Evolutionary conservation across 345 rosid genomes (phyloP).

Genomic region (Rhodamnia argentea): DNA sequence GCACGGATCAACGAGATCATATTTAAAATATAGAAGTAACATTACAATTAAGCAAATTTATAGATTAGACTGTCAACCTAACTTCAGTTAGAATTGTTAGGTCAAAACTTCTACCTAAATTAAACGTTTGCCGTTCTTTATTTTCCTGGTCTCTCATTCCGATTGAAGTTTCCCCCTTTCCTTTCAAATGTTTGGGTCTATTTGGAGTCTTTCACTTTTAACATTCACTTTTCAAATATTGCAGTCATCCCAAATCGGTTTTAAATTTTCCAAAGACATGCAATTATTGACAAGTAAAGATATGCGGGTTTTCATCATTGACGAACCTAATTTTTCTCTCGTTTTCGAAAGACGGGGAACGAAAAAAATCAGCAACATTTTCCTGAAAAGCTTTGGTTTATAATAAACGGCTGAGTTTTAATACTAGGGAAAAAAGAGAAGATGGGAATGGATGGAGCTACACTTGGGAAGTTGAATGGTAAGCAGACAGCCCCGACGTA

Average conservation of each 20-base stretch:
- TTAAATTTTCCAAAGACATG: not conserved
- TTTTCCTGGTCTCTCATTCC: rapidly evolving
- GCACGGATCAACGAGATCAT: rapidly evolving
- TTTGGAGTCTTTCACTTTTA: not conserved
- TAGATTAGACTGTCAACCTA: not conserved
- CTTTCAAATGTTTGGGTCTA: not conserved
- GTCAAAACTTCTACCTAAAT: not conserved
- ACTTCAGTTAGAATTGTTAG: not conserved
- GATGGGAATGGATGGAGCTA: not conserved
- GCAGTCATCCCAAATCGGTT: not conserved
- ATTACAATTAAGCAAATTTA: too few species aligned
- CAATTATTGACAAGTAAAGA: not conserved
- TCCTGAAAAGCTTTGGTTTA: not conserved
- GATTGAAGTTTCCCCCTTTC: not conserved
- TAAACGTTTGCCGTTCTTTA: not conserved
- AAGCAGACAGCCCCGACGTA: too few species aligned
- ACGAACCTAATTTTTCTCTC: not conserved
- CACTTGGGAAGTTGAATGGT: too few species aligned
- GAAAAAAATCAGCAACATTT: not conserved
- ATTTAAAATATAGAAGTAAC: not conserved
- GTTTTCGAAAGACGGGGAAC: not conserved
- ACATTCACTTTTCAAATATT: not conserved
- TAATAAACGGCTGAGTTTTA: not conserved
- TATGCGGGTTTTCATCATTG: not conserved
- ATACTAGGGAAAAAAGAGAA: not conserved